Evolutionary conservation across 148 eudicot genomes (phyloP), one percentile per base, ranked within the genome.

Genomic region (Talinum fruticosum): DNA sequence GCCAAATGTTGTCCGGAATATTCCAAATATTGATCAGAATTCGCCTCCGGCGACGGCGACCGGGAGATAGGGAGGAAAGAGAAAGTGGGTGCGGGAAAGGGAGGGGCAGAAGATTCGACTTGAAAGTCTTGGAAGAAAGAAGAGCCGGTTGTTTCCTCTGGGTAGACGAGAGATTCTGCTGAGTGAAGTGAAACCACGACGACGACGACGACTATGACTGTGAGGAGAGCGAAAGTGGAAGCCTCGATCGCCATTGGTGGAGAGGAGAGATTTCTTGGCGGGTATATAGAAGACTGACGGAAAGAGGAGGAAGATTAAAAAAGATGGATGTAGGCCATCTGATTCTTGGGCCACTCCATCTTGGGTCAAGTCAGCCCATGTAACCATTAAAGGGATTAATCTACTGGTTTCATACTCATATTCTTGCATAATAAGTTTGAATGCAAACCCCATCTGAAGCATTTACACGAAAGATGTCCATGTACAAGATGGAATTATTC

Each of bases 171-270:
- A 51, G 75, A 41, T 33, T 73, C 41, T 28, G 59, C 18, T 30
- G 73, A 41, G 26, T 33, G 77, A 6, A 41, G n/a, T 51, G 73
- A 69, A 66, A 30, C 18, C 23, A 8, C 19, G 67, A 51, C 18
- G 73, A 84, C 3, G 75, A 83, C n/a, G 73, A 82, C 36, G 72
- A 26, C 0, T 19, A 54, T 13, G 14, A 62, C 12, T 26, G 61
- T 41, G 80, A 81, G 65, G 79, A 81, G 80, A 37, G 80, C 66
- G 78, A 80, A 64, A 75, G 62, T 80, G 77, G 79, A 66, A 78
- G 73, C 37, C 32, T 78, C 69, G 77, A 72, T 15, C 69, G 88
- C 88, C 88, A 86, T 86, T 86, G 79, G 29, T 16, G 6, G 70
- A 59, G 49, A 61, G 49, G 80, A 10, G 74, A 24, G 54, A 33